Conservation (phyloP, 2,329 filamentous ascomycete genomes). For the Pochonia chlamydosporia region DNA sequence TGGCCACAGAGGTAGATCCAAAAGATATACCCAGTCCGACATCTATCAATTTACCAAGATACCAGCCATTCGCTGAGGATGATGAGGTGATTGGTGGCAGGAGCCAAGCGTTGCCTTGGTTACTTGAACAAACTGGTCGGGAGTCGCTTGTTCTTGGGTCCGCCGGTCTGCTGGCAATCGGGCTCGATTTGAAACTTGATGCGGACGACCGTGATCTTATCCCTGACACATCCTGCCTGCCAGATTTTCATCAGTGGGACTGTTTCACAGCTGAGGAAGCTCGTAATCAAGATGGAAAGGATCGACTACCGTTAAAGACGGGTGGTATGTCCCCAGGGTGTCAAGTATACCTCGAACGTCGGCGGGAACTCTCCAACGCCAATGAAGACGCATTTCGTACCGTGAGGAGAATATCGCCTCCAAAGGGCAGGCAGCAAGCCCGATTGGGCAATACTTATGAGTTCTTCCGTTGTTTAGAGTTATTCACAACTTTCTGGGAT, state of each 20-base stretch:
- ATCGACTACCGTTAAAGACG: conserved; percentile 44
- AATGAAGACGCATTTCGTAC: conserved; percentile 58
- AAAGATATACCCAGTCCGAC: conserved; percentile 53
- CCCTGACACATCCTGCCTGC: conserved; percentile 47
- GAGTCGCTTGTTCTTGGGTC: conserved; percentile 31
- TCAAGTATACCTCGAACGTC: conserved; percentile 52
- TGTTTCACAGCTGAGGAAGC: conserved; percentile 43
- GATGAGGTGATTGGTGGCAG: conserved; percentile 22
- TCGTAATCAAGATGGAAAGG: conserved; percentile 40
- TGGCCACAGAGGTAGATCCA: conserved; percentile 31
- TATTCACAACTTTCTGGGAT: conserved; percentile 55
- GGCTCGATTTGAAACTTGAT: conserved; percentile 48
- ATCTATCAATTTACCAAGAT: conserved; percentile 45
- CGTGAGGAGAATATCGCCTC: conserved; percentile 50
- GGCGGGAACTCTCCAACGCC: conserved; percentile 47
- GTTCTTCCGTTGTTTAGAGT: conserved; percentile 58
- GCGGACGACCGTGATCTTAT: conserved; percentile 43
- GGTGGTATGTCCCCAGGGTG: conserved; percentile 51
- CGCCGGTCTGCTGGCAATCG: conserved; percentile 50
- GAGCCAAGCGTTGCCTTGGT: conserved; percentile 34
- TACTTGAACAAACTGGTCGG: conserved; percentile 50
- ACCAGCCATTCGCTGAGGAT: conserved; percentile 30
- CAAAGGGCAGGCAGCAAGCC: conserved; percentile 45
- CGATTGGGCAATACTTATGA: conserved; percentile 60
- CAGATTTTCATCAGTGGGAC: conserved; percentile 49